These are phyloP conservation scores for Neostapfia colusana DNA, from an alignment of 176 grass and related monocot species.

Conservation along the genomic window DNA sequence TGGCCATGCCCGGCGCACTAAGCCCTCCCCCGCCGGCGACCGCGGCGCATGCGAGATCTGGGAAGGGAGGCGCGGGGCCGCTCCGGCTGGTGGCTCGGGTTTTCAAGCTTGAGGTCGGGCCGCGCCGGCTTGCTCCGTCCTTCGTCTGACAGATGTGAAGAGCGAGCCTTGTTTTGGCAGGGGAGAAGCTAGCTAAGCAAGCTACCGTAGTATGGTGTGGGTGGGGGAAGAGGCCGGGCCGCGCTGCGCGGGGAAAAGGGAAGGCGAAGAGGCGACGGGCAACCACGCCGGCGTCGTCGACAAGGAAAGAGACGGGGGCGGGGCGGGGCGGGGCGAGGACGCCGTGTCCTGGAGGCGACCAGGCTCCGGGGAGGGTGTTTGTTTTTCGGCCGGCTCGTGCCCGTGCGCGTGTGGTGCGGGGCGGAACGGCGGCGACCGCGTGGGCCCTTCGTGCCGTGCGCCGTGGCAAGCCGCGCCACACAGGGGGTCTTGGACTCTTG, in stretches of 20 bases:
- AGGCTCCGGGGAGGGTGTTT: too few relatives aligned
- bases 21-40: neutral
- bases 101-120: neutral
- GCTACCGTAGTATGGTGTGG: slow-evolving; percentile 9
- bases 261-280: neutral
- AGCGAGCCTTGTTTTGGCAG: neutral
- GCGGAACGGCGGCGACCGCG: too few relatives aligned
- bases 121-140: neutral
- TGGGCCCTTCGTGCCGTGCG: neutral
- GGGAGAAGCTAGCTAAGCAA: slow-evolving; percentile 29
- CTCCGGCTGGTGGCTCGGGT: neutral
- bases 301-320: slow-evolving; percentile 5
- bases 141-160: neutral
- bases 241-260: neutral
- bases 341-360: too few relatives aligned
- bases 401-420: neutral
- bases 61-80: neutral
- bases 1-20: neutral
- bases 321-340: neutral
- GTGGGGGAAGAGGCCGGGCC: neutral
- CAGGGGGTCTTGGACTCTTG: too few relatives aligned
- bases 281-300: slow-evolving; percentile 36
- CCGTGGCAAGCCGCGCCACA: neutral
- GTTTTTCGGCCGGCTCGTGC: neutral
- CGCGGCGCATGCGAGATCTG: slow-evolving; percentile 56